These are phyloP conservation scores for Eutrema yunnanense DNA, from an alignment of 345 rosid genomes.

Conservation along the genomic window DNA sequence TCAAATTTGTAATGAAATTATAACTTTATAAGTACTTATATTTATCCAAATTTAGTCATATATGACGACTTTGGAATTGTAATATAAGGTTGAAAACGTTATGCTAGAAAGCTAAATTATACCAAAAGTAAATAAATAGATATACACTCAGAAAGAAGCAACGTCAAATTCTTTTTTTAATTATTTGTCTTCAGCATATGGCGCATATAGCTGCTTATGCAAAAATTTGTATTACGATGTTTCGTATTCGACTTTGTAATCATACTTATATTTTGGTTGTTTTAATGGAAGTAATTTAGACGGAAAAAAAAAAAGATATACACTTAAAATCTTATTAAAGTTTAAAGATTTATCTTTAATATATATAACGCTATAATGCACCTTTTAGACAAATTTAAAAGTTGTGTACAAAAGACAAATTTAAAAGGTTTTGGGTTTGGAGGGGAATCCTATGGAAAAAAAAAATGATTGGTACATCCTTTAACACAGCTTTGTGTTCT, in stretches of 20 bases:
- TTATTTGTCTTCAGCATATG: too few species aligned
- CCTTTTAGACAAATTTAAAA: constrained; percentile 13
- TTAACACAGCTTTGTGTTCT: not conserved
- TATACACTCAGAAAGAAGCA: too few species aligned
- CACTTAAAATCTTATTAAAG: not conserved
- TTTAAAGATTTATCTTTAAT: not conserved
- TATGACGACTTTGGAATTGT: not conserved
- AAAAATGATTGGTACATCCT: constrained; percentile 7
- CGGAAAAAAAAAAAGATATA: too few species aligned
- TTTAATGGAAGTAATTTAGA: too few species aligned
- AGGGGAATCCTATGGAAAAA: constrained; percentile 22
- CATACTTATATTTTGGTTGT: too few species aligned
- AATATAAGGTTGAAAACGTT: not conserved
- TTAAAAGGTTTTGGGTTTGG: constrained; percentile 5
- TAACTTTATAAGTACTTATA: not conserved
- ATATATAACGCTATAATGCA: not conserved
- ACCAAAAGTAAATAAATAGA: not conserved
- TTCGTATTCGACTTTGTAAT: too few species aligned
- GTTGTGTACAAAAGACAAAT: constrained; percentile 6
- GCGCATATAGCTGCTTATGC: too few species aligned
- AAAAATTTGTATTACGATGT: too few species aligned
- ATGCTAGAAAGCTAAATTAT: not conserved
- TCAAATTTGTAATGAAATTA: too few species aligned
- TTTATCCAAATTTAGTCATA: constrained; percentile 2
- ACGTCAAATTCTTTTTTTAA: too few species aligned